A percentile compares a stretch with the other conserved stretches of the same genome.
phyloP scores from a whole-genome alignment of 2,329 filamentous ascomycete species.

The Aulographum hederae region DNA sequence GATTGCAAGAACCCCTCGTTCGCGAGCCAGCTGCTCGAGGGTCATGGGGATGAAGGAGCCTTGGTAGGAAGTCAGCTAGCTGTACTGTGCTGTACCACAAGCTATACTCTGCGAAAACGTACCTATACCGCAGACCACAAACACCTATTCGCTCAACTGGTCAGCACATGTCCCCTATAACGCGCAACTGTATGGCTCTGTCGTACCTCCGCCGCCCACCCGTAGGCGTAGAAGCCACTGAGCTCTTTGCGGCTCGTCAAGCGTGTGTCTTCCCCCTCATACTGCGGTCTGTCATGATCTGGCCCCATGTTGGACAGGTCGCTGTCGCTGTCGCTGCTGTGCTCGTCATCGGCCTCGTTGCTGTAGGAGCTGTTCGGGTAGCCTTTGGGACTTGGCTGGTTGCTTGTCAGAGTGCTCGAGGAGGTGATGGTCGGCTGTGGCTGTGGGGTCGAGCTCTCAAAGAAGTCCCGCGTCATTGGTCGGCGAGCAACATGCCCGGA shows the following conservation, averaged over 20 bases:
- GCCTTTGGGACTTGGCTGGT: too few relatives aligned
- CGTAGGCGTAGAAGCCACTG: constrained; percentile 87
- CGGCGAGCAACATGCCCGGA: too few relatives aligned
- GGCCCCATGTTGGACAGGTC: constrained; percentile 16
- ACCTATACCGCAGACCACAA: constrained; percentile 79
- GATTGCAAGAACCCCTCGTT: constrained; percentile 71
- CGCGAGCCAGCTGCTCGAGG: constrained; percentile 79
- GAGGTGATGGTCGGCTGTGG: too few relatives aligned
- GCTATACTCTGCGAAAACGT: background rate
- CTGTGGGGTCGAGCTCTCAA: too few relatives aligned
- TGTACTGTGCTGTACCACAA: background rate
- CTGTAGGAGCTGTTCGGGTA: too few relatives aligned
- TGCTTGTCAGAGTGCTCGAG: too few relatives aligned
- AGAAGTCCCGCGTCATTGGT: too few relatives aligned
- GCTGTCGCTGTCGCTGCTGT: constrained; percentile 4
- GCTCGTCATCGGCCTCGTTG: constrained; percentile 27
- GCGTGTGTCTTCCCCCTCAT: constrained; percentile 72
- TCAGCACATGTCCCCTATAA: too few relatives aligned
- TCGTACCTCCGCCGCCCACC: constrained; percentile 65
- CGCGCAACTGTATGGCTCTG: background rate
- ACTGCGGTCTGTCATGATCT: constrained; percentile 28
- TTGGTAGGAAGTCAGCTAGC: constrained; percentile 13
- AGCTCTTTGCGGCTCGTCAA: constrained; percentile 77
- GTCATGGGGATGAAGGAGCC: constrained; percentile 91
- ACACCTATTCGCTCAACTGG: constrained; percentile 37